Evolutionary conservation across 2,329 filamentous ascomycete genomes (phyloP), one percentile per base, ranked within the genome.

Genomic region (Phaeosphaeriaceae sp.): DNA sequence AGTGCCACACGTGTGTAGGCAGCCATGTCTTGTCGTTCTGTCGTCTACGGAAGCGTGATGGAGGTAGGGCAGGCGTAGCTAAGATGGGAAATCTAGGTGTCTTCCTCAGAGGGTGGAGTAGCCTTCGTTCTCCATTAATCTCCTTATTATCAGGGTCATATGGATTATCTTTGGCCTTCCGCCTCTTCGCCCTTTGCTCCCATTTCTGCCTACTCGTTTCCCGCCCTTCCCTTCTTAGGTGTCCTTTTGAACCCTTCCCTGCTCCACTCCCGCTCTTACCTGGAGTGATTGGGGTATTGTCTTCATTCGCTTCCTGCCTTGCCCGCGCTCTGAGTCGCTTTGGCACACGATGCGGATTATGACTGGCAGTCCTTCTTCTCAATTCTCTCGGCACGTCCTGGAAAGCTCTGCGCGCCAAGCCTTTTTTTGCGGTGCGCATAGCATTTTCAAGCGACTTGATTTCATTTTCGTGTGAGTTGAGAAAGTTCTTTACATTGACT

Each of bases 21-120:
- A 99, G 79, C 91, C 93, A 97, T 2, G 89, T 92, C 78, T 97
- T 97, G 71, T 89, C 82, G 37, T 87, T 77, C 70, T 97, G 93
- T 26, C 94, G 86, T 74, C 91, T 94, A 59, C 87, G 86, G 69
- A 91, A 97, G 64, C 87, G 92, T 17, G 82, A 83, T 36, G 81
- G 81, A 2, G 85, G 86, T 71, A 70, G 78, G 4, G 78, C 77
- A 4, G 85, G 82, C n/a, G 83, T 79, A 46, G 90, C 89, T 42
- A 93, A 79, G 37, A 78, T 79, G 62, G 90, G 89, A 42, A 92
- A 80, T 44, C 77, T 87, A 59, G 89, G 84, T 44, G 42, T 52
- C 44, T 48, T 56, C 52, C 34, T 52, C 32, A 20, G 30, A 3
- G 15, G 20, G 15, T 38, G 46, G 44, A 28, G 39, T 18, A 48